A percentile compares a stretch with the other conserved stretches of the same genome.
Evolutionary conservation across 352 stramenopile genomes (phyloP).

Genomic region (Globisporangium abappressorium): DNA sequence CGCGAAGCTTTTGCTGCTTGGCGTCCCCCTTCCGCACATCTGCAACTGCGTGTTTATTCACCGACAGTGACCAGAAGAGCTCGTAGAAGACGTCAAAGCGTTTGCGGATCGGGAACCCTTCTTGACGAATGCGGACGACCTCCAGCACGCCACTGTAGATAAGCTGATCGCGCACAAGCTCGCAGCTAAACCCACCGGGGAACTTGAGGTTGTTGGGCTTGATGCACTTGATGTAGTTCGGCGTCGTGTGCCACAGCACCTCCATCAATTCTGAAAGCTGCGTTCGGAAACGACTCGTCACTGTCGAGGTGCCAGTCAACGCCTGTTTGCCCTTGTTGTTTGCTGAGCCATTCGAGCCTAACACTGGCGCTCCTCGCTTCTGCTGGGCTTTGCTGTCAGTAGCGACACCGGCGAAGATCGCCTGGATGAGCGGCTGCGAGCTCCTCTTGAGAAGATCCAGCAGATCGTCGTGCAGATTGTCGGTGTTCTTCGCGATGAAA

Average conservation of each 20-base stretch:
- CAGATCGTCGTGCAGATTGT: conserved; percentile 88
- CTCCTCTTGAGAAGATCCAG: conserved; percentile 73
- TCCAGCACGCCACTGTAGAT: conserved; percentile 92
- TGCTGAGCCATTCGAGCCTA: background rate
- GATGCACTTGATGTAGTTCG: conserved; percentile 94
- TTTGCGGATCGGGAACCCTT: conserved; percentile 88
- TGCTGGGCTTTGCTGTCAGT: conserved; percentile 7
- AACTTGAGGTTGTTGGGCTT: conserved; percentile 95
- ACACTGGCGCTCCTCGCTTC: conserved; percentile 17
- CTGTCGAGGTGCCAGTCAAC: conserved; percentile 60
- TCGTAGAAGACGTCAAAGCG: conserved; percentile 75
- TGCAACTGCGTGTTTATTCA: conserved; percentile 20
- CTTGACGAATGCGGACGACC: conserved; percentile 90
- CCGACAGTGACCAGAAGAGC: conserved; percentile 53
- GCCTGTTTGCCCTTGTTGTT: conserved; percentile 37
- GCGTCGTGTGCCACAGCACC: conserved; percentile 82
- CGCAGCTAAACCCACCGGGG: conserved; percentile 82
- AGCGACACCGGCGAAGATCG: conserved; percentile 35
- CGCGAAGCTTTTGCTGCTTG: conserved; percentile 14
- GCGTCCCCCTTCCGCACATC: conserved; percentile 21
- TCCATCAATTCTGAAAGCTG: conserved; percentile 83
- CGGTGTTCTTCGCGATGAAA: conserved; percentile 88
- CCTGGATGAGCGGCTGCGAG: conserved; percentile 56
- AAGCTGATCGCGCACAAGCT: conserved; percentile 88
- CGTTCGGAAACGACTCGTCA: conserved; percentile 72